Base-by-base conservation (phyloP, 1,139 yeast species). In the Pichia inconspicua region DNA sequence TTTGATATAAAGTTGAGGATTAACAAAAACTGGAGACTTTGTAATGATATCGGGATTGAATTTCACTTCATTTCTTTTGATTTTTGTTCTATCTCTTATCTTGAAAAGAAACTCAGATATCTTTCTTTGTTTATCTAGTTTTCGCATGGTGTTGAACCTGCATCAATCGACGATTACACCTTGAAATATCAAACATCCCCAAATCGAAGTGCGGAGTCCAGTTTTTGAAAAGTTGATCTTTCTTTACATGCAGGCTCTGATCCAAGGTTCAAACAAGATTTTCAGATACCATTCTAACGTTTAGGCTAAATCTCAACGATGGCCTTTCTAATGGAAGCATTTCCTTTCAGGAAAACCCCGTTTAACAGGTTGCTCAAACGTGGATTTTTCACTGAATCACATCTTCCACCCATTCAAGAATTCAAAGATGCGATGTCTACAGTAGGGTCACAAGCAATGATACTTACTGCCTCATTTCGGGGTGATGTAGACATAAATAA, bases 361-460 rank as follows among this genome's bases (percentile, higher is more conserved):
- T 34, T 34, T 22, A 34, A 15, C 7, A 11, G 14, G 5, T 4
- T 9, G 7, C 14, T 25, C 17, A 28, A 22, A 40, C 52, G 53
- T 17, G 35, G 38, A 7, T 47, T 50, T 35, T 52, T 53, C 32
- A 44, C 50, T 32, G 47, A 45, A 28, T 49, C 53, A 9, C 58
- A 55, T 41, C 25, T 49, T 5, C 56, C 58, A 15, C 62, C 61
- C 12, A 42, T 49, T n/a, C 59, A 57, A 10, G 57, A 54, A 2
- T 64, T 56, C 46, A 59, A 58, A 44, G 62, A 63, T 15, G 52
- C 67, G 1, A 63, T 65, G 66, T 55, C 68, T 1, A 55, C 65
- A 2, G 54, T 62, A 19, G 64, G 66, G 7, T 60, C 66, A 6
- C 66, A 64, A 48, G 74, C 74, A 5, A 70, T 72, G 74, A 66